These are phyloP conservation scores for Umbelopsis sp. DNA, from an alignment of 192 early-diverging fungal genomes.

Conservation along the genomic window DNA sequence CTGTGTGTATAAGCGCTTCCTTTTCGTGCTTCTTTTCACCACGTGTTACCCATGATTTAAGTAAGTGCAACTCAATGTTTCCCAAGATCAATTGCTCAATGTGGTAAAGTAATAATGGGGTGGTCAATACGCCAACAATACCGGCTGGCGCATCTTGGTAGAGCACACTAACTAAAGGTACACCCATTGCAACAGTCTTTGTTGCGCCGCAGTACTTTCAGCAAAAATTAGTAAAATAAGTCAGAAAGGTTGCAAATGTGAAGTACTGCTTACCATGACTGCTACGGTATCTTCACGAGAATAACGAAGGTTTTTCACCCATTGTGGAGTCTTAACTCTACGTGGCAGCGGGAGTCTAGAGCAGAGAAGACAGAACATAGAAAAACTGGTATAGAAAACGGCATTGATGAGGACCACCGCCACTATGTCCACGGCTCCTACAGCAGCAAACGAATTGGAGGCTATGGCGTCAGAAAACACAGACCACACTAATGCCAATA, in stretches of 20 bases:
- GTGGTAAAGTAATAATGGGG: constrained; percentile 74
- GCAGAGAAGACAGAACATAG: constrained; percentile 48
- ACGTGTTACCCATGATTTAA: constrained; percentile 57
- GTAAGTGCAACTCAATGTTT: constrained; percentile 54
- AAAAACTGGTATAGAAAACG: constrained; percentile 53
- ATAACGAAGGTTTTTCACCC: constrained; percentile 30
- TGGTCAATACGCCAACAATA: constrained; percentile 58
- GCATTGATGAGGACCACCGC: constrained; percentile 57
- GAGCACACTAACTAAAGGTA: constrained; percentile 76
- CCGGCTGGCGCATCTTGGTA: constrained; percentile 51
- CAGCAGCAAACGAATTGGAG: constrained; percentile 51
- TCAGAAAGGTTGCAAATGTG: too few relatives aligned
- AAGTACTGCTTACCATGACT: constrained; percentile 42
- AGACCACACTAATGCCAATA: constrained; percentile 70
- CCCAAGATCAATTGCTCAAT: constrained; percentile 72
- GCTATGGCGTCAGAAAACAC: constrained; percentile 75
- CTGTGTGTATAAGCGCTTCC: constrained; percentile 9
- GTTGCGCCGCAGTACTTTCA: constrained; percentile 69
- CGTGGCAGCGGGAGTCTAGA: constrained; percentile 44
- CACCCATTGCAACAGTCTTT: constrained; percentile 76
- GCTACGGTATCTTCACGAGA: constrained; percentile 63
- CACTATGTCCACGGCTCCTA: constrained; percentile 53
- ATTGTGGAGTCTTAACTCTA: constrained; percentile 25
- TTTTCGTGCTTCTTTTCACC: constrained; percentile 39
- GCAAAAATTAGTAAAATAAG: neutral